Conservation (phyloP, 495 filamentous ascomycete genomes). For the Xylaria telfairii region DNA sequence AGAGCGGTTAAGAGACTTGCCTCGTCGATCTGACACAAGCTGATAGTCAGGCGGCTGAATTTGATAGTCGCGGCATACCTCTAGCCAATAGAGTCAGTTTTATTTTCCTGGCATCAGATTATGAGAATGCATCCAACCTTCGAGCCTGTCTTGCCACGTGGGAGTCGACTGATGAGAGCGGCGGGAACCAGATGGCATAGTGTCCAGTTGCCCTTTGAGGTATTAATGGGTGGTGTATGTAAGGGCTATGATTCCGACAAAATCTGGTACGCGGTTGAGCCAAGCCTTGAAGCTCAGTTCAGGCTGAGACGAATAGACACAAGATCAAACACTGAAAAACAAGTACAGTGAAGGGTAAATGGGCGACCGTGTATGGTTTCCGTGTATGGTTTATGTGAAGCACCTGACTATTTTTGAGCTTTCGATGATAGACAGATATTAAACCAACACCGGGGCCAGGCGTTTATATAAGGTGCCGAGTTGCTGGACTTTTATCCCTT, state of each 20-base stretch:
- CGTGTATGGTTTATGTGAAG: constrained; percentile 22
- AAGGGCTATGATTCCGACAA: constrained; percentile 1
- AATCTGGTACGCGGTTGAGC: background rate
- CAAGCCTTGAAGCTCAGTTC: constrained; percentile 8
- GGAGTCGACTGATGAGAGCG: constrained; percentile 29
- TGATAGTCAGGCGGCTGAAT: constrained; percentile 66
- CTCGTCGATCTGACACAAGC: constrained; percentile 80
- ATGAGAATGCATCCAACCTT: constrained; percentile 34
- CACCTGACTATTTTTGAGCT: background rate
- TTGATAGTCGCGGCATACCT: constrained; percentile 63
- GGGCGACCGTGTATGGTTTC: constrained; percentile 27
- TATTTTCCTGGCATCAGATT: background rate
- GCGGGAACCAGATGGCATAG: constrained; percentile 37
- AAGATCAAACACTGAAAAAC: background rate
- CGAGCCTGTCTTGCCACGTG: constrained; percentile 45
- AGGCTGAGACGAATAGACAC: constrained; percentile 6
- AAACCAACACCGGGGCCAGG: constrained; percentile 10
- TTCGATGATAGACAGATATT: constrained; percentile 17
- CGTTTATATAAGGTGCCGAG: constrained; percentile 19
- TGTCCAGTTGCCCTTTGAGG: constrained; percentile 26
- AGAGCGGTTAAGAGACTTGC: constrained; percentile 50
- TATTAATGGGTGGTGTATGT: constrained; percentile 12
- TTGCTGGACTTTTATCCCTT: constrained; percentile 11
- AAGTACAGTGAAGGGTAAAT: constrained; percentile 23
- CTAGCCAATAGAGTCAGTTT: constrained; percentile 47